Evolutionary conservation across 805 yeast genomes (phyloP).

Genomic region (Nakazawaea sp.): DNA sequence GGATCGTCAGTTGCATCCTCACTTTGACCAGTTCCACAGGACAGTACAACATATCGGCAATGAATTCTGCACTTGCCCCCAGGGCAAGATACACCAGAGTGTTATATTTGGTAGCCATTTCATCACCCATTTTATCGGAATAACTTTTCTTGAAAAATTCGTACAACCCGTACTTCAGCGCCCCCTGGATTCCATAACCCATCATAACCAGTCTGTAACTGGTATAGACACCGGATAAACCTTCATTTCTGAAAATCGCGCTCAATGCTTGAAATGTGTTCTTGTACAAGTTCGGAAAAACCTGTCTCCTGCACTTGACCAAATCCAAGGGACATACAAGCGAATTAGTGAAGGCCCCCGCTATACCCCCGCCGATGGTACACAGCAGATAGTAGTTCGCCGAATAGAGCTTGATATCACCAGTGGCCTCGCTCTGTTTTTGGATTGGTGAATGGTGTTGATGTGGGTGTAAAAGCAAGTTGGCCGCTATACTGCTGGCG

Average conservation of each 20-base stretch:
- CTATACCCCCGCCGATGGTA: slow-evolving; percentile 9
- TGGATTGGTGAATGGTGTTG: slow-evolving; percentile 8
- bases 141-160: slow-evolving; percentile 8
- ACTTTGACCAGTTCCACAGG: slow-evolving; percentile 96
- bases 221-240: slow-evolving; percentile 24
- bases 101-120: slow-evolving; percentile 49
- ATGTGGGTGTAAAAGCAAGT: not conserved
- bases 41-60: slow-evolving; percentile 78
- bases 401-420: slow-evolving; percentile 6
- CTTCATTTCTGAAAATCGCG: slow-evolving; percentile 32
- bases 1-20: slow-evolving; percentile 87
- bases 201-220: slow-evolving; percentile 8
- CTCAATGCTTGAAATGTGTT: slow-evolving; percentile 37
- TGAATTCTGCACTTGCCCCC: slow-evolving; percentile 98
- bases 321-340: slow-evolving; percentile 10
- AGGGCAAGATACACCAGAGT: slow-evolving; percentile 44
- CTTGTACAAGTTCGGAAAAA: slow-evolving; percentile 25
- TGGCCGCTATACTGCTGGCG: not conserved
- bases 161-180: slow-evolving; percentile 10
- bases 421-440: slow-evolving; percentile 2
- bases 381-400: slow-evolving; percentile 5
- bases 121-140: slow-evolving; percentile 30
- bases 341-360: slow-evolving; percentile 10
- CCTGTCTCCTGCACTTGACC: slow-evolving; percentile 9
- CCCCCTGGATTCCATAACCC: slow-evolving; percentile 11